phyloP scores from a whole-genome alignment of 768 basidiomycete genomes.

The Trametes cingulata region DNA sequence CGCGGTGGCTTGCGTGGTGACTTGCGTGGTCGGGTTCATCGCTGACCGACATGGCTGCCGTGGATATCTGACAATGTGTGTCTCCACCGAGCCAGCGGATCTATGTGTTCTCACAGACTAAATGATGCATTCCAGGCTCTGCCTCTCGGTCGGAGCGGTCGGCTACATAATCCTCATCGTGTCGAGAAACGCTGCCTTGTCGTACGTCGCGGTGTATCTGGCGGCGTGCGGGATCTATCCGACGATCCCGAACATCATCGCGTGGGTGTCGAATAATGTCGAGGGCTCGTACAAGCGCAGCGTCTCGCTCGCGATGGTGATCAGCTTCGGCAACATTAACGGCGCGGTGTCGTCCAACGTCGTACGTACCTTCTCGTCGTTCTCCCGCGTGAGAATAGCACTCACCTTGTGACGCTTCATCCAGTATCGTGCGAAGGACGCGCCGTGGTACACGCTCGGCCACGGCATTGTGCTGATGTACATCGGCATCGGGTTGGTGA shows the following conservation, averaged over 20 bases:
- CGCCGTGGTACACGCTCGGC: conserved; percentile 66
- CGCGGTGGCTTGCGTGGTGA: conserved; percentile 63
- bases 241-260: conserved; percentile 56
- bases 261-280: conserved; percentile 68
- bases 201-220: conserved; percentile 71
- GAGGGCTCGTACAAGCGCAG: conserved; percentile 79
- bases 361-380: conserved; percentile 42
- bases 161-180: conserved; percentile 73
- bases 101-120: background rate
- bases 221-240: conserved; percentile 80
- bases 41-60: conserved; percentile 64
- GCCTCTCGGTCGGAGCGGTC: conserved; percentile 37
- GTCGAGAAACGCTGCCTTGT: conserved; percentile 62
- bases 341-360: conserved; percentile 79
- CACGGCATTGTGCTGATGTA: conserved; percentile 73
- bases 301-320: conserved; percentile 69
- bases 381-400: background rate
- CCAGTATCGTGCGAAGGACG: conserved; percentile 63
- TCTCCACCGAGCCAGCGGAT: background rate
- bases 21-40: conserved; percentile 60
- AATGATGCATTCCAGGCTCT: conserved; percentile 21
- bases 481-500: conserved; percentile 61
- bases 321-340: conserved; percentile 70
- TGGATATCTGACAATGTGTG: conserved; percentile 66
- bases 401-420: background rate